Base-by-base conservation (phyloP, 441 rosid species). In the Pelargonium fulgidum region DNA sequence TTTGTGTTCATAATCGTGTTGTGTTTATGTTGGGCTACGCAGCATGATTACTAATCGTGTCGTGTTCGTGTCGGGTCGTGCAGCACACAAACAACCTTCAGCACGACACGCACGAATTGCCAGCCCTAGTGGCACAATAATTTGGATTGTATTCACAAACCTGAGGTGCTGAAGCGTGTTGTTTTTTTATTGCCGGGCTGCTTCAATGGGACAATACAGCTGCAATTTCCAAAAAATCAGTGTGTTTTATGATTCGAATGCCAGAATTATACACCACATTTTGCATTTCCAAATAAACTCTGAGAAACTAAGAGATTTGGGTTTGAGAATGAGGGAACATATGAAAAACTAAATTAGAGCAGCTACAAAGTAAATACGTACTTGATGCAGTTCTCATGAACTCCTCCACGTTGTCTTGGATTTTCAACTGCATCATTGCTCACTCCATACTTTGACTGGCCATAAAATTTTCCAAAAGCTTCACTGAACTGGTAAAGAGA, bases 331-430 rank as follows among this genome's bases (percentile, higher is more conserved):
- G 0, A 33, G 39, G 39, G 39, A 33, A 33, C 0, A 4, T 33
- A 33, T 33, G 39, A 33, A 33, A 3, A 33, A 33, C 39, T 33
- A 7, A 33, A 33, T 33, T 33, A 33, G 7, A 33, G 6, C 39
- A 33, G 39, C 39, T 33, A 33, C 39, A 5, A 33, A 33, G 39
- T 33, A 67, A 59, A 17, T 66, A 48, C 16, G 10, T 89, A 94
- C 99, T 75, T 90, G 68, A 90, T 92, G 89, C 92, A 91, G 80
- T 94, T 92, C 48, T 89, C 96, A 48, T 94, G 99, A 78, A 85
- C 68, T 41, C 85, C 81, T 71, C 91, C 95, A 17, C 81, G 89
- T 42, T 82, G 76, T 82, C 82, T 83, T 54, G 90, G 82, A 74
- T 85, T 74, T 54, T 87, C 93, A 7, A 70, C 76, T 9, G 83